Base-by-base conservation (phyloP, 305 asterid species). In the Striga hermonthica region DNA sequence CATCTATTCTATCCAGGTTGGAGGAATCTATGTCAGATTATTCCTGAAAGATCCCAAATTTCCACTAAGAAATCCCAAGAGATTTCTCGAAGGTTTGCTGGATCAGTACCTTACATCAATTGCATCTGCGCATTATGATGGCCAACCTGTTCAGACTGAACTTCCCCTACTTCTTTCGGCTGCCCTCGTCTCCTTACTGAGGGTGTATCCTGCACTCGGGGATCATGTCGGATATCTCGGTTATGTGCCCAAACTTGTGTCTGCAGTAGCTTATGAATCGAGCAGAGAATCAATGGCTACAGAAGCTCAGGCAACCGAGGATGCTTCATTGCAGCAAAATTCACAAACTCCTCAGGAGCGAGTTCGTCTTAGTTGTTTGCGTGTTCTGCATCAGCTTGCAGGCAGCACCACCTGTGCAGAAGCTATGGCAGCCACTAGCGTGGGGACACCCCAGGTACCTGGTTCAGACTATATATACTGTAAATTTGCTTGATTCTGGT, bases 341-440 rank as follows among this genome's bases (percentile, higher is more conserved):
- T 76, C 88, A 55, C 98, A 86, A 76, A 88, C 97, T 59, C 91
- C 91, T 7, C 96, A 88, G 76, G 97, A 90, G 81, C 88, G 86
- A 67, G 96, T 90, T 64, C 95, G 99, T 16, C 95, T 93, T 67
- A 93, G 99, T 79, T 93, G 99, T 70, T 81, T 93, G 76, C 95
- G 99, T 44, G 95, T 93, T 76, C 80, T 93, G 60, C 99, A 93
- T 84, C 99, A 93, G 76, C 97, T 93, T 74, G 97, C 99, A 10
- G 94, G 92, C 62, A 93, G 99, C 79, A 90, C 99, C 67, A 90
- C 89, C 28, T 93, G 99, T 66, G 99, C 97, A 10, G 96, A 93
- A 88, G 96, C 97, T 76, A 93, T 93, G 99, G 99, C 99, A 49
- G 99, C 99, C 35, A 93, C 97, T 73, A 88, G 99, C 77, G 96